Conservation (phyloP, 1,139 yeast species). For the Kodamaea anthophila region DNA sequence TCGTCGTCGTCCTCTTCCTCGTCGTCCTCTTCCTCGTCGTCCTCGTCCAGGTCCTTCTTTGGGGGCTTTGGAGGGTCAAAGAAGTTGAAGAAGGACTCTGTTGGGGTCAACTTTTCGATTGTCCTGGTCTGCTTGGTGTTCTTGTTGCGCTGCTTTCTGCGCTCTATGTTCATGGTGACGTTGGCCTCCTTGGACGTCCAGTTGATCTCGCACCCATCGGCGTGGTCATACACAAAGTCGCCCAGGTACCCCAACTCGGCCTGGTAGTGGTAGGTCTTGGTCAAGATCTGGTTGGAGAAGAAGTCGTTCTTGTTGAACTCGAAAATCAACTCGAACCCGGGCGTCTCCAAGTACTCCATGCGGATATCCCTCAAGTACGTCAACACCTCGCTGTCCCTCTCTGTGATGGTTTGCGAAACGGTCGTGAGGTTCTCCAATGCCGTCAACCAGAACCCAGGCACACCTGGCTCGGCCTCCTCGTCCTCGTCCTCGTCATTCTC, state of each 20-base stretch:
- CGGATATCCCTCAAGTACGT: slow-evolving; percentile 63
- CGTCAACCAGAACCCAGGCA: slow-evolving; percentile 95
- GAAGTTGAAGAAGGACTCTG: slow-evolving; percentile 91
- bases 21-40: slow-evolving; percentile 30
- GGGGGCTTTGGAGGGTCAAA: slow-evolving; percentile 91
- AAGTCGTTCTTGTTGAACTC: slow-evolving; percentile 74
- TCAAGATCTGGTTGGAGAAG: slow-evolving; percentile 64
- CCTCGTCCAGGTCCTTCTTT: slow-evolving; percentile 35
- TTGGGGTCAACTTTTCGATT: slow-evolving; percentile 87
- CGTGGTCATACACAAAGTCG: slow-evolving; percentile 94
- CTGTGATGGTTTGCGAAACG: slow-evolving; percentile 80
- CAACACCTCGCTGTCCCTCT: slow-evolving; percentile 84
- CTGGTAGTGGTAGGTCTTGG: slow-evolving; percentile 89
- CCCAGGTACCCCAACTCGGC: slow-evolving; percentile 93
- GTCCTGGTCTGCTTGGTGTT: slow-evolving; percentile 96
- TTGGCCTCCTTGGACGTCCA: slow-evolving; percentile 81
- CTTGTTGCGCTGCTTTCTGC: slow-evolving; percentile 96
- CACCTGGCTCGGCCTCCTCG: slow-evolving; percentile 51
- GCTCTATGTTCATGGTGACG: slow-evolving; percentile 81
- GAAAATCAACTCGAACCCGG: slow-evolving; percentile 86
- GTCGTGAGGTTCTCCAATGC: slow-evolving; percentile 84
- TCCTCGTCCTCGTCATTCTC: slow-evolving; percentile 39
- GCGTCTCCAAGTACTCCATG: slow-evolving; percentile 76
- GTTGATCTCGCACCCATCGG: slow-evolving; percentile 81
- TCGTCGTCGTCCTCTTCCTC: slow-evolving; percentile 68